Conservation (phyloP, 441 rosid species). For the Rhodomyrtus psidioides region DNA sequence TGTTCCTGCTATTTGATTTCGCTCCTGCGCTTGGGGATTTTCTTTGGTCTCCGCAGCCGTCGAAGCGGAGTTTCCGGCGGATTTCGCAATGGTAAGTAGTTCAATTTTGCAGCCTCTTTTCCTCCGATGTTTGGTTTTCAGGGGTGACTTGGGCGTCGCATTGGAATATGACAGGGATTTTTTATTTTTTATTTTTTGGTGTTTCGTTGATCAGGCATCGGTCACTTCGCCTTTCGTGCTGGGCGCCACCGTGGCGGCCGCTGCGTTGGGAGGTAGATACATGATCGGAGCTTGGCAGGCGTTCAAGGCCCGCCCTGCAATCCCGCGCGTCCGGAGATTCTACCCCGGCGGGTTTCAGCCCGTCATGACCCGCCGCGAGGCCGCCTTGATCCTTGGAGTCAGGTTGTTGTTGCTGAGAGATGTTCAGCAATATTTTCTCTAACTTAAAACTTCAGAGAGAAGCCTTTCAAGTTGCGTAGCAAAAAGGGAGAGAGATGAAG, state of each 20-base stretch:
- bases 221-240: neutral
- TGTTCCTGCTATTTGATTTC: neutral
- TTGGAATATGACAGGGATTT: neutral
- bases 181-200: neutral
- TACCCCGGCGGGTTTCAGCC: constrained; percentile 12
- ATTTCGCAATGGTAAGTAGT: neutral
- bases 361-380: constrained; percentile 14
- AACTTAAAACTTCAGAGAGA: no score
- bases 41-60: no score
- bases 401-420: no score
- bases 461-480: no score
- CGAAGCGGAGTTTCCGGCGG: neutral
- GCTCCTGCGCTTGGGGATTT: no score
- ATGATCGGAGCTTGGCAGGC: constrained; percentile 8
- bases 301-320: constrained; percentile 1
- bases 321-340: constrained; percentile 4
- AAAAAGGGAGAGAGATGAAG: no score
- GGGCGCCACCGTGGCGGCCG: constrained; percentile 1
- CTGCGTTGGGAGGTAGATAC: constrained; percentile 13
- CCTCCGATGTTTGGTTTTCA: neutral
- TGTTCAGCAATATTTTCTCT: no score
- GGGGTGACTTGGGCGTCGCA: neutral
- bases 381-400: constrained; percentile 16
- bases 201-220: neutral
- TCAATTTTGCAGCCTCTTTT: neutral